Evolutionary conservation across 192 early-diverging fungal genomes (phyloP), one percentile per base, ranked within the genome.

Genomic region (Endogone sp.): DNA sequence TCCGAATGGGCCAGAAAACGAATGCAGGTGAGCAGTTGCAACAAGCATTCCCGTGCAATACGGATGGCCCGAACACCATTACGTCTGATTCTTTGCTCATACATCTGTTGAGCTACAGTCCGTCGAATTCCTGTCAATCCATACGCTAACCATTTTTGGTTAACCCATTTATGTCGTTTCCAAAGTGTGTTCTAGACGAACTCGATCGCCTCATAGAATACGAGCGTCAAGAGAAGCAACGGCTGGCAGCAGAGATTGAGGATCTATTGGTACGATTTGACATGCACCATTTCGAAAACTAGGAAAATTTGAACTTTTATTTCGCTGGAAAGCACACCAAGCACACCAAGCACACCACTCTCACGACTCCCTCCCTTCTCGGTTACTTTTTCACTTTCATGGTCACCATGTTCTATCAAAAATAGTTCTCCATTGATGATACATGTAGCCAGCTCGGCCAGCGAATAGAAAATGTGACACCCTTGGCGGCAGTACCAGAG

Each of bases 251-350:
- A 3, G 76, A 82, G 63, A 80, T 84, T 54, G 78, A 82, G 69
- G 83, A 84, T 70, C 62, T 77, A 20, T 76, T 84, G 78, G 83
- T 79, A 78, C 65, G 55, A n/a, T n/a, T n/a, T n/a, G n/a, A n/a
- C n/a, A n/a, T n/a, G n/a, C n/a, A n/a, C n/a, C n/a, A n/a, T n/a
- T n/a, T n/a, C n/a, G n/a, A n/a, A n/a, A n/a, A n/a, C n/a, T n/a
- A n/a, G n/a, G n/a, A n/a, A n/a, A n/a, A n/a, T n/a, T 28, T 22
- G n/a, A 61, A 56, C 20, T 44, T 49, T 13, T 64, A 28, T 26
- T 11, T n/a, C n/a, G n/a, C n/a, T n/a, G n/a, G n/a, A n/a, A n/a
- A n/a, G n/a, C n/a, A n/a, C n/a, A n/a, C n/a, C n/a, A n/a, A n/a
- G n/a, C n/a, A n/a, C n/a, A n/a, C n/a, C n/a, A n/a, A n/a, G n/a